phyloP scores from a whole-genome alignment of 768 basidiomycete species.

The Phlegmacium glaucopus region DNA sequence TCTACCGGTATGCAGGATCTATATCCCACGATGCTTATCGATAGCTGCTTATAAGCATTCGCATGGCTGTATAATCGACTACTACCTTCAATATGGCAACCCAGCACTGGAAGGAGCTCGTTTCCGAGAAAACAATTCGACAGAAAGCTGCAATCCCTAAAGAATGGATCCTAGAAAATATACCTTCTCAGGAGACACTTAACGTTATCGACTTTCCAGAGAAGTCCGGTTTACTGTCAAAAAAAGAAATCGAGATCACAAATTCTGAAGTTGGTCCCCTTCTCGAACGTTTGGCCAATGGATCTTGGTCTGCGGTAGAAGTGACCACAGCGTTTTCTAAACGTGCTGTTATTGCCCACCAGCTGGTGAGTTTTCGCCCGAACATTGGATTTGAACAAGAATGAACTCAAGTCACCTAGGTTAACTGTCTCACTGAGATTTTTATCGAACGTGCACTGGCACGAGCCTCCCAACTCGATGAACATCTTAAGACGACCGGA shows the following conservation, averaged over 20 bases:
- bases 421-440: constrained; percentile 83
- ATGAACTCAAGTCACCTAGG: constrained; percentile 32
- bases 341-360: constrained; percentile 76
- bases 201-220: constrained; percentile 56
- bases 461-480: constrained; percentile 66
- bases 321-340: constrained; percentile 76
- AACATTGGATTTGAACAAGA: background rate
- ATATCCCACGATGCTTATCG: too few species aligned
- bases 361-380: constrained; percentile 50
- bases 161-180: constrained; percentile 54
- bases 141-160: constrained; percentile 58
- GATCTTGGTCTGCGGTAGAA: constrained; percentile 59
- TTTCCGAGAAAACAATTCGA: constrained; percentile 47
- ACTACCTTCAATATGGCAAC: constrained; percentile 16
- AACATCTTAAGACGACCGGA: constrained; percentile 56
- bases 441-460: constrained; percentile 68
- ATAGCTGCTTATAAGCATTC: too few species aligned
- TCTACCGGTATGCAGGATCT: too few species aligned
- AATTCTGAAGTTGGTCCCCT: constrained; percentile 40
- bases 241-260: constrained; percentile 47
- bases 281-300: constrained; percentile 48
- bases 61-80: too few species aligned
- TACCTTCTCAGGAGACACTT: constrained; percentile 43
- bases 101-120: constrained; percentile 48
- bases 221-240: constrained; percentile 53